Percentiles rank a stretch among this genome's conserved stretches.
Conservation (phyloP, 805 yeast genomes). For the Yarrowia sp. region DNA sequence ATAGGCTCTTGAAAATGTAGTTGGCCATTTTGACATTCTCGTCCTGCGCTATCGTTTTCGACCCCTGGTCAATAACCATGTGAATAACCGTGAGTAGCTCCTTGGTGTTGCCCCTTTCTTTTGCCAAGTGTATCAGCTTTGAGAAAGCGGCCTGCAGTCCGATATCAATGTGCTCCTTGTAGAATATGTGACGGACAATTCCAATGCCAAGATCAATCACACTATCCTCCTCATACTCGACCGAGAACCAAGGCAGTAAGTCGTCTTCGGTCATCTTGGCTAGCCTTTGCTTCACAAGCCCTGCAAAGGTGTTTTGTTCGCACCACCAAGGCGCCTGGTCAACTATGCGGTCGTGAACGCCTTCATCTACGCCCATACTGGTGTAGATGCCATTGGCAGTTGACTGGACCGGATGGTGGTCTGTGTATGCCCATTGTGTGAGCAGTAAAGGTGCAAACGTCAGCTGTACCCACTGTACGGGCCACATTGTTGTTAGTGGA, state of each 20-base stretch:
- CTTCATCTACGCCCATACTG: background rate
- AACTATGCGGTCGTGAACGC: background rate
- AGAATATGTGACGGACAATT: background rate
- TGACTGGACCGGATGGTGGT: background rate
- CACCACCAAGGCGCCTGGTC: slow-evolving; percentile 10
- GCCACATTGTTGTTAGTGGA: background rate
- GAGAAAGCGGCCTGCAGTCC: background rate
- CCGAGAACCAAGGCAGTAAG: background rate
- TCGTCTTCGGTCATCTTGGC: slow-evolving; percentile 5
- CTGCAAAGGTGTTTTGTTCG: background rate
- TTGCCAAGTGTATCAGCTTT: background rate
- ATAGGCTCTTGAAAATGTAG: background rate
- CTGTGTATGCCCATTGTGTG: background rate
- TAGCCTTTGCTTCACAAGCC: background rate
- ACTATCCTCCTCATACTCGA: background rate
- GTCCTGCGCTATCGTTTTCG: background rate
- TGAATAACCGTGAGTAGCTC: background rate
- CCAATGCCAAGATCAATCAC: slow-evolving; percentile 7
- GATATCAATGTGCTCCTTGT: slow-evolving; percentile 1
- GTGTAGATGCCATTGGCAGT: background rate
- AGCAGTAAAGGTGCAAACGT: background rate
- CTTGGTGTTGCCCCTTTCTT: background rate
- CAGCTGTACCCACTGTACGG: background rate
- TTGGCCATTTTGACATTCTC: slow-evolving; percentile 20
- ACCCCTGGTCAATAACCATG: background rate